A percentile compares a stretch with the other conserved stretches of the same genome.
Evolutionary conservation across 345 rosid species (phyloP).

Genomic region (Boechera divaricarpa): DNA sequence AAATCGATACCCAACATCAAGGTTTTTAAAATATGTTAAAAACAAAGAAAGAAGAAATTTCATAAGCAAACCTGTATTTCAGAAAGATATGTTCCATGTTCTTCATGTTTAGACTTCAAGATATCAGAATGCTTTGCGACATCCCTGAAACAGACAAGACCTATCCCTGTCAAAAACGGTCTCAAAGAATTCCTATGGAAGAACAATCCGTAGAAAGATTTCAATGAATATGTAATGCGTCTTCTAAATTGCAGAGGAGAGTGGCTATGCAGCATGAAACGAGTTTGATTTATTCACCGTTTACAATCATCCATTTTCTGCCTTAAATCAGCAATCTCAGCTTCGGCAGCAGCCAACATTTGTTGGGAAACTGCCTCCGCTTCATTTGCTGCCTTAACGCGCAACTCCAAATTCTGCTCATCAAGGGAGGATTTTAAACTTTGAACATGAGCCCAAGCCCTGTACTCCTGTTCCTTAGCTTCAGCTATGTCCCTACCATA

Average conservation of each 20-base stretch:
- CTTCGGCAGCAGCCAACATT: slow-evolving; percentile 94
- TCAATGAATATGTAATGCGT: neutral
- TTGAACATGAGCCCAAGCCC: slow-evolving; percentile 83
- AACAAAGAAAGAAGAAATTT: slow-evolving; percentile 26
- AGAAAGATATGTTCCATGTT: slow-evolving; percentile 84
- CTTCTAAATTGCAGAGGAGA: slow-evolving; percentile 22
- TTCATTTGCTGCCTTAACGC: slow-evolving; percentile 94
- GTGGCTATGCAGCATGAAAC: slow-evolving; percentile 4
- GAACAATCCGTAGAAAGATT: neutral
- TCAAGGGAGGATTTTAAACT: slow-evolving; percentile 81
- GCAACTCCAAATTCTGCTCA: slow-evolving; percentile 83
- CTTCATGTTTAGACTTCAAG: slow-evolving; percentile 86
- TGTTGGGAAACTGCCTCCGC: slow-evolving; percentile 97
- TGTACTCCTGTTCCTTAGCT: slow-evolving; percentile 76
- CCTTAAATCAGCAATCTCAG: slow-evolving; percentile 94
- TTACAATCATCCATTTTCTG: slow-evolving; percentile 80
- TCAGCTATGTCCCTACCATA: slow-evolving; percentile 69
- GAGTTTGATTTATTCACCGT: slow-evolving; percentile 54
- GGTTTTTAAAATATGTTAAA: slow-evolving; percentile 16
- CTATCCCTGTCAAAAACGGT: neutral
- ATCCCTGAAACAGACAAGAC: slow-evolving; percentile 61
- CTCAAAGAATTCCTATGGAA: slow-evolving; percentile 10
- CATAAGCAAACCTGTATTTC: slow-evolving; percentile 83
- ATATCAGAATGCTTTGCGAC: slow-evolving; percentile 61
- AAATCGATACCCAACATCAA: slow-evolving; percentile 40